Conservation (phyloP, 1,284 basidiomycete genomes). For the Moesziomyces sp. region DNA sequence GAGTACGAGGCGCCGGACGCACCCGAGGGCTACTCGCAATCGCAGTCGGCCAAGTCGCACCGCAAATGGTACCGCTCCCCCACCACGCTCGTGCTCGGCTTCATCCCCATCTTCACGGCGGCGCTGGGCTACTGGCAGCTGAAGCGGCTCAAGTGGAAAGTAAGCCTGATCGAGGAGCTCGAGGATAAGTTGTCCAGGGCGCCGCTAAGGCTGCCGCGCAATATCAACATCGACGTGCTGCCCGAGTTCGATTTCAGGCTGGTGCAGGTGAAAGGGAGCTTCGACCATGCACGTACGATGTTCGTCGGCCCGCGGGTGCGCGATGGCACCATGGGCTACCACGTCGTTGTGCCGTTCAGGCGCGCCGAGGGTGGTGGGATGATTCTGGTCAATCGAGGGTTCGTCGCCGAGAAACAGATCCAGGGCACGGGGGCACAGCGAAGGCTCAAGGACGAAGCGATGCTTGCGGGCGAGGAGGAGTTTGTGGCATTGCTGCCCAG, state of each 20-base stretch:
- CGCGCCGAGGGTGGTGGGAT: conserved; percentile 73
- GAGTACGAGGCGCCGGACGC: conserved; percentile 17
- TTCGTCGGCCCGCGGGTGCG: conserved; percentile 85
- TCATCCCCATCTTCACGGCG: conserved; percentile 90
- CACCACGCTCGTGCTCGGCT: conserved; percentile 75
- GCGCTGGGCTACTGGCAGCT: conserved; percentile 93
- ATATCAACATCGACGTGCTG: conserved; percentile 75
- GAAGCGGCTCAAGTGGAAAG: conserved; percentile 92
- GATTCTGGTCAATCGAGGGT: conserved; percentile 83
- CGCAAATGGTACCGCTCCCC: conserved; percentile 61
- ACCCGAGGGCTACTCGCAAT: conserved; percentile 29
- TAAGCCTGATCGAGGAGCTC: conserved; percentile 90
- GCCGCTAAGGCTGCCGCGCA: conserved; percentile 81
- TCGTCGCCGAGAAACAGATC: conserved; percentile 73
- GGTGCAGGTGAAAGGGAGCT: conserved; percentile 52
- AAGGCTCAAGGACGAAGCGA: conserved; percentile 38
- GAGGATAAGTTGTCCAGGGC: conserved; percentile 86
- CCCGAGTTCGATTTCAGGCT: conserved; percentile 60
- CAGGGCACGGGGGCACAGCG: conserved; percentile 63
- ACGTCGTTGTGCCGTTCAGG: conserved; percentile 85
- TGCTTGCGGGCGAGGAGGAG: conserved; percentile 13
- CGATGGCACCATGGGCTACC: conserved; percentile 86
- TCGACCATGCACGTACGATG: conserved; percentile 77
- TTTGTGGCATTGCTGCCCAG: conserved; percentile 57
- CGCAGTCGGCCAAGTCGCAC: conserved; percentile 11